Evolutionary conservation across 2,329 filamentous ascomycete species (phyloP).

Genomic region (Colletotrichum sp.): DNA sequence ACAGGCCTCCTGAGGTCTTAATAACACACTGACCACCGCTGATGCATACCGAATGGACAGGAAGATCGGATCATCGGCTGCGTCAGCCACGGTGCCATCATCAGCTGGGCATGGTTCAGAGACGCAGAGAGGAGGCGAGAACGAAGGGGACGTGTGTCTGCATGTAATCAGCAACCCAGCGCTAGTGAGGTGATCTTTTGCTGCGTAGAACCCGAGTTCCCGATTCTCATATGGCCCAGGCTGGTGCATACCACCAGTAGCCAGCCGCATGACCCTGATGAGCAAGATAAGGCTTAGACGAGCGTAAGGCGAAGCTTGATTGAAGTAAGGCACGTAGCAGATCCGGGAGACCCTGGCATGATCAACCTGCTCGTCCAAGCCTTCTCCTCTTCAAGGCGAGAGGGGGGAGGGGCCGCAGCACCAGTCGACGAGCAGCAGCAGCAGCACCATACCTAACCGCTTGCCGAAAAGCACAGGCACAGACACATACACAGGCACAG

Average conservation of each 20-base stretch:
- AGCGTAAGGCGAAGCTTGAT: slow-evolving; percentile 1
- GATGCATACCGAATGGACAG: background rate
- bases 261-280: background rate
- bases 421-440: background rate
- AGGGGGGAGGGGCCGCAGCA: background rate
- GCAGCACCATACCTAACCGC: background rate
- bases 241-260: background rate
- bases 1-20: background rate
- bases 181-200: background rate
- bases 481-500: background rate
- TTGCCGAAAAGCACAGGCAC: background rate
- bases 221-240: background rate
- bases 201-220: background rate
- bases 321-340: background rate
- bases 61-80: slow-evolving; percentile 1
- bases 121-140: background rate
- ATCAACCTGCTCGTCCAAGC: background rate
- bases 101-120: background rate
- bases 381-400: background rate
- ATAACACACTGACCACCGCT: background rate
- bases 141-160: background rate
- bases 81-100: background rate
- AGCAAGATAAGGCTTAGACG: background rate
- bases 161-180: background rate
- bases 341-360: background rate